Evolutionary conservation across 176 grass and related monocot genomes (phyloP), one percentile per base, ranked within the genome.

Genomic region (Carex cristatella): DNA sequence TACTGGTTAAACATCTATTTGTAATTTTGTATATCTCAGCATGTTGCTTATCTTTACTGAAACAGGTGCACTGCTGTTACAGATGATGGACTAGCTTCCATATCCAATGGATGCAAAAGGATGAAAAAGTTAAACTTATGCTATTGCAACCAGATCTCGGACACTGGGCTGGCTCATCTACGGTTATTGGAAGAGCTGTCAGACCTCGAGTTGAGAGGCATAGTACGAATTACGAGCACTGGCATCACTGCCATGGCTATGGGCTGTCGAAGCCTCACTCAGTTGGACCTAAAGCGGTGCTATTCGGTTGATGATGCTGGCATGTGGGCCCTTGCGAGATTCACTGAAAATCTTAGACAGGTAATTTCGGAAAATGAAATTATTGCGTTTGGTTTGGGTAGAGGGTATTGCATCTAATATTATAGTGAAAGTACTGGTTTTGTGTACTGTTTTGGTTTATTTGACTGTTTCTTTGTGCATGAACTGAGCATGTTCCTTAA

Each of bases 321-420:
- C 10, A 73, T 97, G 10, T 92, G 89, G 92, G 92, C 90, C 79
- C 94, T 97, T 88, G 90, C 89, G 15, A 89, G 86, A 66, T 92
- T 90, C 83, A 88, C 92, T 16, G 84, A 90, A 49, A 97, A 97
- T 74, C 94, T 97, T 82, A 97, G 94, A 91, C 94, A 97, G 87
- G 96, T 99, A 83, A 67, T 40, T 28, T 57, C 7, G 15, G 51
- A 16, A 23, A 31, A 16, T 56, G 74, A 79, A 32, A 57, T 49
- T 16, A 48, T 7, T 57, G 13, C 1, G 28, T 51, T 74, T 11
- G 69, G 38, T 55, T 55, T 12, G 72, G 27, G 23, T 23, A 32
- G 27, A 76, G 23, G 49, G 11, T 31, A 15, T 31, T 57, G 28
- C 28, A 57, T 57, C 51, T 57, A 12, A 78, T 31, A 5, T 33